Base-by-base conservation (phyloP, 441 rosid species). In the Viola pubescens region DNA sequence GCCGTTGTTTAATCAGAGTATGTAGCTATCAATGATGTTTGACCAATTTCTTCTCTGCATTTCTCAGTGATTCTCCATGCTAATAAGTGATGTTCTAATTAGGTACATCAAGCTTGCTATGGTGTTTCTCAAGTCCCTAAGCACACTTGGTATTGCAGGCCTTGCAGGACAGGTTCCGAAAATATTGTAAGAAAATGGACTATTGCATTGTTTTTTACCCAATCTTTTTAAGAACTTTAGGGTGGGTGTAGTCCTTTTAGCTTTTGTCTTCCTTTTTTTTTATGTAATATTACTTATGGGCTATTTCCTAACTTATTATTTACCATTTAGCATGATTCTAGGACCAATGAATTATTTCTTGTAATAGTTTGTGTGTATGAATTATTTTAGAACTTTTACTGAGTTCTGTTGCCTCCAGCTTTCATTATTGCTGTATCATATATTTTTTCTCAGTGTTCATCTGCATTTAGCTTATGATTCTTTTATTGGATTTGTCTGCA, bases 51-150 rank as follows among this genome's bases (percentile, higher is more conserved):
- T 45, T 54, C 16, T 49, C 53, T 46, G 13, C 37, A 39, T 51
- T 38, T 48, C 39, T 53, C 34, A 40, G 10, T 56, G 49, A 46
- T 40, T 61, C 19, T 12, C 52, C 14, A 37, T 53, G 40, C 37
- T 64, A 37, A 57, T 45, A 19, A 48, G 13, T 37, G 12, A 47
- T 39, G 12, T 59, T n/a, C 56, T 65, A 37, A 58, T 46, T 54
- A 80, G 85, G 82, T 80, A 63, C 85, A 80, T 65, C 85, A 77
- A 56, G 82, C 85, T 69, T 80, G 85, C 74, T 80, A 80, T 73
- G 85, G 85, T 37, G 59, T 80, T 71, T 54, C 68, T 42, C 77
- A 38, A 66, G 79, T 73, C 37, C 82, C 85, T 11, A 77, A 71
- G 70, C 73, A 79, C 54, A 52, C 50, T 51, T 80, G 85, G 85